These are phyloP conservation scores for Geranium rotundifolium DNA, from an alignment of 345 rosid genomes.

Conservation along the genomic window DNA sequence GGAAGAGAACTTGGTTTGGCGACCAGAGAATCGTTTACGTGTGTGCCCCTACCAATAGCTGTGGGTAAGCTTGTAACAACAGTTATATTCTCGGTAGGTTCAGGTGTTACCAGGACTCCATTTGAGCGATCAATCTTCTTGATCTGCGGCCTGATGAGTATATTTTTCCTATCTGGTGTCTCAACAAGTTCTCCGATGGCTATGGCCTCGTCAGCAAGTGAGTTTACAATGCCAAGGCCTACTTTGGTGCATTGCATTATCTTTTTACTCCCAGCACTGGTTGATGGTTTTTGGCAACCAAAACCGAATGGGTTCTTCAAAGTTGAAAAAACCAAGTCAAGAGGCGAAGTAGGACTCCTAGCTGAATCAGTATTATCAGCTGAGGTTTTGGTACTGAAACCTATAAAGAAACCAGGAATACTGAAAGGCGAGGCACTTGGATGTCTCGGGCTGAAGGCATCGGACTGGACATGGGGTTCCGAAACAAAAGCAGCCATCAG, in stretches of 20 bases:
- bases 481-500: conserved; percentile 27
- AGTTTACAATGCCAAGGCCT: conserved; percentile 47
- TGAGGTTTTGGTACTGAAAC: conserved; percentile 21
- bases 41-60: conserved; percentile 13
- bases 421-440: conserved; percentile 25
- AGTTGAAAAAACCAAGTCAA: conserved; percentile 40
- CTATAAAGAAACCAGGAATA: conserved; percentile 29
- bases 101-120: conserved; percentile 8
- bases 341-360: conserved; percentile 54
- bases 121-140: conserved; percentile 13
- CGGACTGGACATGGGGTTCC: conserved; percentile 15
- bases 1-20: conserved; percentile 32
- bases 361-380: conserved; percentile 27
- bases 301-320: conserved; percentile 39
- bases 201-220: conserved; percentile 20
- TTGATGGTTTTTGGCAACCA: conserved; percentile 24
- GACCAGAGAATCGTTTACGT: conserved; percentile 12
- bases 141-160: conserved; percentile 43
- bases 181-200: conserved; percentile 19
- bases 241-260: conserved; percentile 37
- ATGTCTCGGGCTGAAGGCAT: conserved; percentile 23
- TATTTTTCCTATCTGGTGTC: conserved; percentile 24
- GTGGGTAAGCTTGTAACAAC: conserved; percentile 15
- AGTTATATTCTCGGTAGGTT: conserved; percentile 10
- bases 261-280: conserved; percentile 19